Evolutionary conservation across 2,329 filamentous ascomycete genomes (phyloP), one percentile per base, ranked within the genome.

Genomic region (Fusarium globosum): DNA sequence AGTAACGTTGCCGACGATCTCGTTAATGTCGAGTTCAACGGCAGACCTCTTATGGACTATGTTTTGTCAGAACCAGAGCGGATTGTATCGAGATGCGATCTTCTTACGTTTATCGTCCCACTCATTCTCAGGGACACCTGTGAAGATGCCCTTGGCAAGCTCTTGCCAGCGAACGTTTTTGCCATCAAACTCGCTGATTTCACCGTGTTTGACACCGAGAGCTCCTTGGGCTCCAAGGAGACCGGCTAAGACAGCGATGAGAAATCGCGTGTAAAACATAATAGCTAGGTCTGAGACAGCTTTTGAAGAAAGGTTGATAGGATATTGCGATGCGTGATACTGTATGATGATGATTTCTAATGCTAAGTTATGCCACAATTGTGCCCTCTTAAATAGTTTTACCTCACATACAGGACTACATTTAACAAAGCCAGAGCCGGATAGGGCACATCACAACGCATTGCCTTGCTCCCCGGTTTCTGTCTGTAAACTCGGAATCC

Each of bases 351-450:
- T 28, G 9, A 15, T 28, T 48, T 48, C 9, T 0, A 28, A 21
- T 21, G 4, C 6, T 7, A 4, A 28, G 18, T 14, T 46, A 7
- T 15, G 26, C 20, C 20, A 7, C 4, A 28, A 7, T 21, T 28
- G 18, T 15, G 6, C 3, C 18, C 1, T 4, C 1, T 48, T 21
- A 48, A 28, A 7, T 48, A 48, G 6, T 48, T 46, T 15, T 11
- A 3, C 1, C 7, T 2, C 0, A 11, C 2, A 15, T 4, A 7
- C 0, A 15, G 21, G 18, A 20, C 18, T 3, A 2, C 6, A 5
- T 15, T 15, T 3, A 9, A 3, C 4, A 0, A 20, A 10, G 5
- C 10, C 0, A 28, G 12, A 28, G 0, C 4, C 0, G 0, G 1
- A 11, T 11, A 28, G 18, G 21, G 18, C 13, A 28, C 7, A 3